These are phyloP conservation scores for Funneliformis caledonium DNA, from an alignment of 371 early-diverging fungal genomes.

Conservation along the genomic window DNA sequence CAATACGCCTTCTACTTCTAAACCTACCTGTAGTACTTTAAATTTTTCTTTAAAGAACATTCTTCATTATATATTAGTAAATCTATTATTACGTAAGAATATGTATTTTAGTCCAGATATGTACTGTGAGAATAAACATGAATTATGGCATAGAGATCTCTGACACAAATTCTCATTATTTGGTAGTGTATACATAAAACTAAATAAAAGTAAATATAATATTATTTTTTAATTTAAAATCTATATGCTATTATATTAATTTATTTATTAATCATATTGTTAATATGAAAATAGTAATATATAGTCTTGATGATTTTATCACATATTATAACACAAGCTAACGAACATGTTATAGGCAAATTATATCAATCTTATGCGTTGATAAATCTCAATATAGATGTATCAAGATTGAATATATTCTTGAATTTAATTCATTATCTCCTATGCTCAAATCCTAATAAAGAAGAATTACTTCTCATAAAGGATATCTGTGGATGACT, in stretches of 20 bases:
- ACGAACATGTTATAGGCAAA: not conserved
- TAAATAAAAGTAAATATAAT: too few relatives aligned
- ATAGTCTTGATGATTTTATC: slow-evolving; percentile 2
- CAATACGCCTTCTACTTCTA: not conserved
- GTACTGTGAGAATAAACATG: not conserved
- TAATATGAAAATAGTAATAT: not conserved
- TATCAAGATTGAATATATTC: not conserved
- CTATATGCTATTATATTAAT: not conserved
- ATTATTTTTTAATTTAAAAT: too few relatives aligned
- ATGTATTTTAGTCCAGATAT: not conserved
- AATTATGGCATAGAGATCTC: not conserved
- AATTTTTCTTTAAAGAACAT: not conserved
- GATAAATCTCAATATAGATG: not conserved
- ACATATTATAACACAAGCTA: not conserved
- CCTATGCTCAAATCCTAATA: not conserved
- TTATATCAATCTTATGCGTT: not conserved
- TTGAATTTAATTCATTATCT: slow-evolving; percentile 1
- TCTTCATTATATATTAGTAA: not conserved
- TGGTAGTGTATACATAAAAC: not conserved
- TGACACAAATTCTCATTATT: not conserved
- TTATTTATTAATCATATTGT: not conserved
- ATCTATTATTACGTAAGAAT: not conserved
- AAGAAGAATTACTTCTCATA: not conserved
- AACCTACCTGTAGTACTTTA: not conserved
- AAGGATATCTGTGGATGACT: not conserved